These are phyloP conservation scores for Eucalyptus caleyi DNA, from an alignment of 345 rosid genomes.

Conservation along the genomic window DNA sequence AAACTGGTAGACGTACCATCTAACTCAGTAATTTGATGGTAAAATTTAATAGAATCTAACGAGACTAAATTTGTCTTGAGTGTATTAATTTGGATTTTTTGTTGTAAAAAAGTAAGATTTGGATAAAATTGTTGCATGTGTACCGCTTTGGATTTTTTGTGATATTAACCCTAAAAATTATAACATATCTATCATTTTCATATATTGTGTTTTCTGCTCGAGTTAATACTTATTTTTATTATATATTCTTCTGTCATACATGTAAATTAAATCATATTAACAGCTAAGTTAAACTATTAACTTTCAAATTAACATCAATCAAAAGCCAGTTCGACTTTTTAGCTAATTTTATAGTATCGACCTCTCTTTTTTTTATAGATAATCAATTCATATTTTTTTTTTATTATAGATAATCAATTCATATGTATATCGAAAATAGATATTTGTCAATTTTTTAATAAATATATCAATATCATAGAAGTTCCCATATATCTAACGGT, in stretches of 20 bases:
- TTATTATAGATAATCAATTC: background rate
- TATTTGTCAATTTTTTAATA: background rate
- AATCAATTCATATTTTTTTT: background rate
- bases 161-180: background rate
- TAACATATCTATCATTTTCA: background rate
- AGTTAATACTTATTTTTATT: background rate
- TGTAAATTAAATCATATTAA: background rate
- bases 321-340: background rate
- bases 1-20: accelerated
- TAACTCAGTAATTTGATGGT: accelerated
- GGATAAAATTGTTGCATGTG: too few species aligned
- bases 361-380: background rate
- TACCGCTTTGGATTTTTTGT: too few species aligned
- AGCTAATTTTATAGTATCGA: background rate
- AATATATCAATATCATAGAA: background rate
- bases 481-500: background rate
- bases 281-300: background rate
- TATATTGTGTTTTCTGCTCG: background rate
- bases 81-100: too few species aligned
- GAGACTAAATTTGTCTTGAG: too few species aligned
- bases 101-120: too few species aligned
- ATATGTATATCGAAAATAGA: background rate
- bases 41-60: too few species aligned
- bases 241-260: background rate
- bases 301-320: background rate